Evolutionary conservation across 768 basidiomycete species (phyloP).

Genomic region (Dendrothele bispora): DNA sequence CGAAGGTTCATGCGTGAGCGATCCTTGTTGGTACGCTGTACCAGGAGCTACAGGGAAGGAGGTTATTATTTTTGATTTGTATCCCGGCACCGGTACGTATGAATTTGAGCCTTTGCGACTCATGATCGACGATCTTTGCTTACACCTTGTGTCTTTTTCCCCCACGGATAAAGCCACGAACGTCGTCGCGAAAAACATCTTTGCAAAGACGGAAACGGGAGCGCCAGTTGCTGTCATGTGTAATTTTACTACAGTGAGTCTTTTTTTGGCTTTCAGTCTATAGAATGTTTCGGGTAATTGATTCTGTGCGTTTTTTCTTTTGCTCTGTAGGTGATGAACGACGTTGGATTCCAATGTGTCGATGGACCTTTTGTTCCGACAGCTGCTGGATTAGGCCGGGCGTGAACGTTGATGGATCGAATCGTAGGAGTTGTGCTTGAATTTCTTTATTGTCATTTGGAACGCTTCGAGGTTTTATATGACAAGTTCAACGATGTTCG

Average conservation of each 20-base stretch:
- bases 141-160: too few species aligned
- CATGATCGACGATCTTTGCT: too few species aligned
- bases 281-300: background rate
- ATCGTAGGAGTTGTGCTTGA: too few species aligned
- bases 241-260: conserved; percentile 45
- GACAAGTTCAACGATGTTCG: too few species aligned
- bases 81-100: conserved; percentile 52
- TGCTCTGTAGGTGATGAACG: conserved; percentile 35
- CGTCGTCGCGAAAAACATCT: conserved; percentile 48
- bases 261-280: background rate
- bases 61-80: conserved; percentile 57
- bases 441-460: too few species aligned
- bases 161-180: conserved; percentile 37
- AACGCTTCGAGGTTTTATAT: too few species aligned
- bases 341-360: conserved; percentile 52
- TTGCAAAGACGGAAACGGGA: conserved; percentile 44
- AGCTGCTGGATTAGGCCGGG: conserved; percentile 4
- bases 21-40: conserved; percentile 63
- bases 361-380: conserved; percentile 46
- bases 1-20: conserved; percentile 56
- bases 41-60: conserved; percentile 57
- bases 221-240: conserved; percentile 53
- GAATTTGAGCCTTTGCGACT: too few species aligned
- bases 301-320: background rate
- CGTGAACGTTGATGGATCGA: too few species aligned